These are phyloP conservation scores for Rosa multiflora DNA, from an alignment of 306 rosid genomes.

Conservation along the genomic window DNA sequence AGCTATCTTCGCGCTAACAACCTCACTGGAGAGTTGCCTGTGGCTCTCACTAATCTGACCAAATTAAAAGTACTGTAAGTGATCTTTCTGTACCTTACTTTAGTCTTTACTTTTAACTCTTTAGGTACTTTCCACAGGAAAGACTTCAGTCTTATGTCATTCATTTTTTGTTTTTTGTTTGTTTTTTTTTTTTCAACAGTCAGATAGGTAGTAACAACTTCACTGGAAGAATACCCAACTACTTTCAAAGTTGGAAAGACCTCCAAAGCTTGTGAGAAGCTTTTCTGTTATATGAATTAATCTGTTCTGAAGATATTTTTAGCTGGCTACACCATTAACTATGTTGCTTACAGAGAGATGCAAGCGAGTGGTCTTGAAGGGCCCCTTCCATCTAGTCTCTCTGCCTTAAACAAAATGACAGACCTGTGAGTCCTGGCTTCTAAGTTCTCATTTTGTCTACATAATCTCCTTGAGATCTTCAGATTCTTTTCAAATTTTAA, in stretches of 20 bases:
- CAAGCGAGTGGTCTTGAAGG: slow-evolving; percentile 31
- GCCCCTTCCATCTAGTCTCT: slow-evolving; percentile 29
- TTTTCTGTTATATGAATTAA: background rate
- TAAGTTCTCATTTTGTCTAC: background rate
- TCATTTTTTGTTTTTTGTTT: too few species aligned
- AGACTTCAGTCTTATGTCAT: background rate
- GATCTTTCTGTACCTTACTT: background rate
- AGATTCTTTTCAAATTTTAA: background rate
- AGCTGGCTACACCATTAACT: background rate
- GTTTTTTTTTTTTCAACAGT: background rate
- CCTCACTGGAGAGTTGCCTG: slow-evolving; percentile 34
- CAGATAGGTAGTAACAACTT: slow-evolving; percentile 34
- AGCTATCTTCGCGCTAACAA: slow-evolving; percentile 32
- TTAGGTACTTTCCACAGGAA: background rate
- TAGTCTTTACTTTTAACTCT: too few species aligned
- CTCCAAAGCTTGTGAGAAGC: slow-evolving; percentile 16
- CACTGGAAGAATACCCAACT: slow-evolving; percentile 32
- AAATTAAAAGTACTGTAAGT: slow-evolving; percentile 26
- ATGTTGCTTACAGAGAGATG: slow-evolving; percentile 21
- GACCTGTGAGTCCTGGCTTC: slow-evolving; percentile 20
- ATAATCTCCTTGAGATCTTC: background rate
- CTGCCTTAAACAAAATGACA: background rate
- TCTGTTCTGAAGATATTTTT: background rate
- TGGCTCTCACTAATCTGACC: background rate
- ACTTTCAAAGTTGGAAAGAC: slow-evolving; percentile 14